phyloP scores from a whole-genome alignment of 1,284 basidiomycete genomes.

The Cryptococcus jaspeensis region DNA sequence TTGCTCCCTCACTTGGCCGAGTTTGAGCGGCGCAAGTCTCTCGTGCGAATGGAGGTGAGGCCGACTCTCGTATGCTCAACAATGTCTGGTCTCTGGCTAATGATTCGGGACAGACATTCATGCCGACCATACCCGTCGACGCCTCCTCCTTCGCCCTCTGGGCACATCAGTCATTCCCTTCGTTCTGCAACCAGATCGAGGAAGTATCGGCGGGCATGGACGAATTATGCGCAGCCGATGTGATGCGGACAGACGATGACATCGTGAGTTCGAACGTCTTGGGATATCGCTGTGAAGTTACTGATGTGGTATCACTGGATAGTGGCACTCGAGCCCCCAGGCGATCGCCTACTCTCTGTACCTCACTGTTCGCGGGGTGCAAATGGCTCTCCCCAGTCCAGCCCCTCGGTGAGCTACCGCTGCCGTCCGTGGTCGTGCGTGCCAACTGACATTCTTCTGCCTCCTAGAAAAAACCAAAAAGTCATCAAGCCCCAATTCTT shows the following conservation, averaged over 20 bases:
- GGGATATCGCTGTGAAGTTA: not conserved
- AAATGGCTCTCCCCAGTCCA: constrained; percentile 82
- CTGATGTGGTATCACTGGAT: not conserved
- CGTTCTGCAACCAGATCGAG: constrained; percentile 76
- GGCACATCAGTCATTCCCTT: constrained; percentile 87
- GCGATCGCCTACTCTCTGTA: constrained; percentile 83
- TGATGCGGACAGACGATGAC: constrained; percentile 66
- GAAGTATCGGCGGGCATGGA: constrained; percentile 71
- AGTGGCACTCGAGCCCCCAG: constrained; percentile 64
- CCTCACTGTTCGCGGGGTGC: constrained; percentile 68
- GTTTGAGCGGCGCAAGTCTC: constrained; percentile 67
- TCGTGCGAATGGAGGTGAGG: constrained; percentile 77
- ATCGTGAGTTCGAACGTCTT: constrained; percentile 57
- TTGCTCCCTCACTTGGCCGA: constrained; percentile 59
- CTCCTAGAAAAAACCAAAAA: constrained; percentile 60
- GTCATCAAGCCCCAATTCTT: constrained; percentile 59
- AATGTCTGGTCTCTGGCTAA: constrained; percentile 2
- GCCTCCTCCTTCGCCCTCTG: constrained; percentile 84
- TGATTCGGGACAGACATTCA: constrained; percentile 27
- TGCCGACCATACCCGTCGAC: constrained; percentile 86
- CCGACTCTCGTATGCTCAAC: not conserved
- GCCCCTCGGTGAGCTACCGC: constrained; percentile 60
- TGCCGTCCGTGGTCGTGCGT: too few species aligned
- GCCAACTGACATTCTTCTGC: too few species aligned
- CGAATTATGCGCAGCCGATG: constrained; percentile 76